These are phyloP conservation scores for Penicillium sp. DNA, from an alignment of 2,329 filamentous ascomycete species.

Conservation along the genomic window DNA sequence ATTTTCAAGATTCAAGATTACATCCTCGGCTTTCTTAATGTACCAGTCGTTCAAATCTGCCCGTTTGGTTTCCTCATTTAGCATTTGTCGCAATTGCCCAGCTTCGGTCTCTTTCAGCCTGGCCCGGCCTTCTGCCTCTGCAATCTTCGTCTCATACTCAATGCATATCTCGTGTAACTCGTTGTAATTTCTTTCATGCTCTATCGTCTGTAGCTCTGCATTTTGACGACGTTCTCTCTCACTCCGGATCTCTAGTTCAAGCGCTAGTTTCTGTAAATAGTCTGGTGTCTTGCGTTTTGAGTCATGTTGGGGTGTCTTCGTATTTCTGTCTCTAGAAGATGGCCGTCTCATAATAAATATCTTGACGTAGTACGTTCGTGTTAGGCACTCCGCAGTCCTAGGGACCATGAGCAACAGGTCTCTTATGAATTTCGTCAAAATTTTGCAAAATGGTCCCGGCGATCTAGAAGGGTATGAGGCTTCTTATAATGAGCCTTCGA, in stretches of 20 bases:
- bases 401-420: no score
- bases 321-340: not conserved
- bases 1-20: not conserved
- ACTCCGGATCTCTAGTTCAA: not conserved
- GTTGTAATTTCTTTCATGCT: not conserved
- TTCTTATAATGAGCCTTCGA: not conserved
- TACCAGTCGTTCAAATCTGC: not conserved
- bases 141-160: not conserved
- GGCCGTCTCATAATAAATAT: no score
- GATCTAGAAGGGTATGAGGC: not conserved
- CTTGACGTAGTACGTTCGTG: no score
- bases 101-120: not conserved
- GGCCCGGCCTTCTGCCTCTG: not conserved
- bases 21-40: not conserved
- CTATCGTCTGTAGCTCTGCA: not conserved
- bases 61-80: not conserved
- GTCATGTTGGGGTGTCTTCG: not conserved
- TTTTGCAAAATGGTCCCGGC: not conserved
- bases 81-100: not conserved
- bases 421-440: no score
- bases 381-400: no score
- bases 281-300: not conserved
- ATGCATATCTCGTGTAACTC: not conserved
- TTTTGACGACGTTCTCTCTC: not conserved
- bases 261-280: constrained; percentile 42